Conservation (phyloP, 1,284 basidiomycete species). For the Microbotryum silenes-acaulis region DNA sequence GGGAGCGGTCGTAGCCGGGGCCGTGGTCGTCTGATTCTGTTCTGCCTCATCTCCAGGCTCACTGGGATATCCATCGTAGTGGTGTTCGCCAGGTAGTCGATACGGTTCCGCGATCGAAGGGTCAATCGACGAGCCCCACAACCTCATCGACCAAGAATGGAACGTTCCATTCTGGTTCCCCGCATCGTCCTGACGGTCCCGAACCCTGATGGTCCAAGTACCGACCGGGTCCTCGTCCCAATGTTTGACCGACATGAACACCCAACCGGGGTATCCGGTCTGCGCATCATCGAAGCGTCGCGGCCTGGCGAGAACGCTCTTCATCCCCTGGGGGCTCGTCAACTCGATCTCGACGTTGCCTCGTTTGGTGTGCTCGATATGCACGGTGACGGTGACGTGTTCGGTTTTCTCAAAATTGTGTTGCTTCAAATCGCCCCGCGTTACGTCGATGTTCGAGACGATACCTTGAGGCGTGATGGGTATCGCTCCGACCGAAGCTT, state of each 20-base stretch:
- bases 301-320: conserved; percentile 69
- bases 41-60: conserved; percentile 25
- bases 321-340: conserved; percentile 74
- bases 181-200: conserved; percentile 59
- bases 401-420: conserved; percentile 83
- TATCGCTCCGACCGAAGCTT: conserved; percentile 1
- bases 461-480: conserved; percentile 61
- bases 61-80: conserved; percentile 33
- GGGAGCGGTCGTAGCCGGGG: conserved; percentile 26
- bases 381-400: conserved; percentile 86
- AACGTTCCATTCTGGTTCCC: conserved; percentile 60
- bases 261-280: conserved; percentile 84
- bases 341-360: conserved; percentile 93
- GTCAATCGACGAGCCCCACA: conserved; percentile 88
- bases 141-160: conserved; percentile 81
- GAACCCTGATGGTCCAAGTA: conserved; percentile 80
- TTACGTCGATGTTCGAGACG: conserved; percentile 59
- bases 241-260: conserved; percentile 96
- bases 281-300: conserved; percentile 61
- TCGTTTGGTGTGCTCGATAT: conserved; percentile 76
- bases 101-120: conserved; percentile 59
- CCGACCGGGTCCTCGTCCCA: conserved; percentile 96
- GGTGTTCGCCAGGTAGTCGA: conserved; percentile 43
- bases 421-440: conserved; percentile 58
- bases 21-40: conserved; percentile 33